These are phyloP conservation scores for Quercus suber DNA, from an alignment of 306 rosid species.

Conservation along the genomic window DNA sequence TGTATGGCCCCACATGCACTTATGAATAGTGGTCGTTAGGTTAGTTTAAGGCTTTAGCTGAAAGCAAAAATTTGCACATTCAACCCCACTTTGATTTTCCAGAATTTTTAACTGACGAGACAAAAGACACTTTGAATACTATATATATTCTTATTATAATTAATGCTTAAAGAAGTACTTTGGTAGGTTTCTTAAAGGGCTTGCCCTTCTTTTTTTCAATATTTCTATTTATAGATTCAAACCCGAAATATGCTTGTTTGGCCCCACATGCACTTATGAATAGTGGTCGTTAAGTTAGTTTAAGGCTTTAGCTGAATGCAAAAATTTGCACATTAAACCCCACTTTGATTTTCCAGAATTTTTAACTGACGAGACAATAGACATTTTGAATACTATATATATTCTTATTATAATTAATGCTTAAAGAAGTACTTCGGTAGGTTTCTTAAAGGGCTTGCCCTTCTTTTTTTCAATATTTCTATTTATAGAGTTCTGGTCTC, in stretches of 20 bases:
- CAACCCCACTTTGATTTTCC: neutral
- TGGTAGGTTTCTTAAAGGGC: no score
- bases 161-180: no score
- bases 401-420: neutral
- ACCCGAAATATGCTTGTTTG: neutral
- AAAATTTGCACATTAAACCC: neutral
- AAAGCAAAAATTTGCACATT: neutral
- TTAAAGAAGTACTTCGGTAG: neutral
- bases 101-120: neutral
- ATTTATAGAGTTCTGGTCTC: neutral
- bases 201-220: no score
- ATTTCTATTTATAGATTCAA: neutral
- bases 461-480: neutral
- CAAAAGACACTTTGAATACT: neutral
- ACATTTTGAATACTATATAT: neutral
- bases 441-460: constrained; percentile 5
- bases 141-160: no score
- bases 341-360: neutral
- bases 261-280: constrained; percentile 3
- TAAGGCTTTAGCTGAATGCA: neutral
- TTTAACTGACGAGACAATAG: neutral
- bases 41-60: constrained; percentile 14
- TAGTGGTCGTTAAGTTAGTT: constrained; percentile 14
- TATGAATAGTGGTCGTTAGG: constrained; percentile 1
- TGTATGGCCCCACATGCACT: constrained; percentile 9